Base-by-base conservation (phyloP, 495 filamentous ascomycete genomes). In the Neurospora hispaniola region DNA sequence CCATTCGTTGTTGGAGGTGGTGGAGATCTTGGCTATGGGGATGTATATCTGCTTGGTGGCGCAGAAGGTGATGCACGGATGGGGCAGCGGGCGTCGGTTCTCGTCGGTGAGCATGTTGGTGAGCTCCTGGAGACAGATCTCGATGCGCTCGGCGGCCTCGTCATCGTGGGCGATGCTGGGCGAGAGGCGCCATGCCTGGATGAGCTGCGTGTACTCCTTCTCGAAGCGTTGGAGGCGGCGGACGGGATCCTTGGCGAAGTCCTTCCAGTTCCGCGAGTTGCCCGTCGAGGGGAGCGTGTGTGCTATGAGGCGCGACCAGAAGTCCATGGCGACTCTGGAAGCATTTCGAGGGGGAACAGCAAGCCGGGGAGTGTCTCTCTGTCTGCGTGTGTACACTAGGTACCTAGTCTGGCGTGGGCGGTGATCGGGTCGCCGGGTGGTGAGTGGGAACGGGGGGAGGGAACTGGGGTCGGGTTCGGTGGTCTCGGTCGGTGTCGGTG, bases 161-260 rank as follows among this genome's bases (percentile, higher is more conserved):
- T 80, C 76, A 77, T 88, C 86, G 78, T 78, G 79, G 71, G 83
- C 79, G 18, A 88, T 78, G 80, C 86, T 88, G 71, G 84, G 82
- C 68, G 85, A 89, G 73, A 87, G 90, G 72, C 90, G 91, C 92
- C 91, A 97, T 87, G 89, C 89, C 88, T 92, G 89, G 85, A 97
- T 86, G 27, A 97, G 86, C 79, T 93, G 89, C 78, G 92, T 90
- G 82, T 95, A 97, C 76, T 91, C 88, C 78, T 92, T 90, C 84
- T 95, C 96, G 84, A 98, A 99, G 72, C 92, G 91, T 76, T 91
- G 89, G 79, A 97, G 89, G 76, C 96, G 92, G 80, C 95, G 90
- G 73, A 93, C 90, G 43, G 95, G 93, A 78, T 93, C 91, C 76
- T 90, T 90, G 43, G 90, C 85, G 66, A 88, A 84, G 75, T 88